phyloP scores from a whole-genome alignment of 345 rosid species.

The Raphanus sativus region DNA sequence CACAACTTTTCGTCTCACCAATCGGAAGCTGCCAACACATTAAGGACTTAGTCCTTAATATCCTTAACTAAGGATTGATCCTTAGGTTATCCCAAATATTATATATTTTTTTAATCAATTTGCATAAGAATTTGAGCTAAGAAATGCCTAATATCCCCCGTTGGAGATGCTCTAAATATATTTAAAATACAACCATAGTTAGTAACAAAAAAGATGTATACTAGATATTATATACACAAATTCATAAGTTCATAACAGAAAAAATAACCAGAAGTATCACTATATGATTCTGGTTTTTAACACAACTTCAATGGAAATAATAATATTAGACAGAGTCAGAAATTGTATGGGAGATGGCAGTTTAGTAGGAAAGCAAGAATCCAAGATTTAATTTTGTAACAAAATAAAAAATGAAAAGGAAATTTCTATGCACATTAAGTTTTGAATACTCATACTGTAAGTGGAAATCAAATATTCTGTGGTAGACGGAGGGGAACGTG shows the following conservation, averaged over 20 bases:
- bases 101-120: too few relatives aligned
- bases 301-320: background rate
- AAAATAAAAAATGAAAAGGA: background rate
- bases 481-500: background rate
- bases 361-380: background rate
- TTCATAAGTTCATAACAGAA: background rate
- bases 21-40: too few relatives aligned
- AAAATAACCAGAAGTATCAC: background rate
- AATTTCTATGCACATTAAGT: slow-evolving; percentile 27
- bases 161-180: too few relatives aligned
- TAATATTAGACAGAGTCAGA: background rate
- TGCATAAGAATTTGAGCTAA: too few relatives aligned
- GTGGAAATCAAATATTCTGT: background rate
- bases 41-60: too few relatives aligned
- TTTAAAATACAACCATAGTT: background rate
- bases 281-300: background rate
- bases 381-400: background rate
- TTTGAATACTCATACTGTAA: slow-evolving; percentile 11
- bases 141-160: too few relatives aligned
- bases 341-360: background rate
- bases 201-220: background rate
- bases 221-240: background rate
- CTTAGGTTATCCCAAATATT: too few relatives aligned
- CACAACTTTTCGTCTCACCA: too few relatives aligned
- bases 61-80: too few relatives aligned